Evolutionary conservation across 768 basidiomycete genomes (phyloP).

Genomic region (Suillus subaureus): DNA sequence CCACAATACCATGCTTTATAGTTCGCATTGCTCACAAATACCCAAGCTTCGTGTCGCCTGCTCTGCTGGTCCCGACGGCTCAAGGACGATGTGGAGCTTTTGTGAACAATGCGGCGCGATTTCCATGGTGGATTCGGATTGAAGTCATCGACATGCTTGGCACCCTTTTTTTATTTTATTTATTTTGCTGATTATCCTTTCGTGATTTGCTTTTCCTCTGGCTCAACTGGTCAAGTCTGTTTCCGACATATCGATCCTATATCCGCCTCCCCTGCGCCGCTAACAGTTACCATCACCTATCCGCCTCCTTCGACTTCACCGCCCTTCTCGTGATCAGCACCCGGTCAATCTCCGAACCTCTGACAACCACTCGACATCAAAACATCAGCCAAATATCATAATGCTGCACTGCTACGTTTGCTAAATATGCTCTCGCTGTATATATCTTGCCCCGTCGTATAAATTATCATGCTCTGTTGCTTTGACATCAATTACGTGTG

Average conservation of each 20-base stretch:
- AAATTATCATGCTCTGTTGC: conserved; percentile 8
- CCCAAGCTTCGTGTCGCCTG: conserved; percentile 84
- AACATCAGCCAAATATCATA: conserved; percentile 16
- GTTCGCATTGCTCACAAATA: conserved; percentile 74
- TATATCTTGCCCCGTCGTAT: conserved; percentile 31
- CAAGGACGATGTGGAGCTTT: conserved; percentile 81
- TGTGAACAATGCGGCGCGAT: conserved; percentile 90
- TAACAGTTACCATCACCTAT: conserved; percentile 15
- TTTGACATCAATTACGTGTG: conserved; percentile 15
- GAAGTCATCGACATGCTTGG: conserved; percentile 12
- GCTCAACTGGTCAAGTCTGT: conserved; percentile 17
- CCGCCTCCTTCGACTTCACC: conserved; percentile 18
- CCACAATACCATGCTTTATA: conserved; percentile 26
- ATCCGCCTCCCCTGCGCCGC: conserved; percentile 26
- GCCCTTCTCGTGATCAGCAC: conserved; percentile 14
- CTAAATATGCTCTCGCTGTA: conserved; percentile 31
- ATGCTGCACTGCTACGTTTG: conserved; percentile 23
- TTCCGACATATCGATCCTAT: conserved; percentile 25
- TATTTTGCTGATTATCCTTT: conserved; percentile 34
- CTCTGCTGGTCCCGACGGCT: conserved; percentile 66
- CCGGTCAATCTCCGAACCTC: conserved; percentile 25
- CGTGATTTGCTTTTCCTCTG: conserved; percentile 21
- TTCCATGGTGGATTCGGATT: conserved; percentile 83
- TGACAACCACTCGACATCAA: conserved; percentile 20
- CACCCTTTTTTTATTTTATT: conserved; percentile 28